phyloP scores from a whole-genome alignment of 169 alveolate species.

The Cryptosporidium andersoni region DNA sequence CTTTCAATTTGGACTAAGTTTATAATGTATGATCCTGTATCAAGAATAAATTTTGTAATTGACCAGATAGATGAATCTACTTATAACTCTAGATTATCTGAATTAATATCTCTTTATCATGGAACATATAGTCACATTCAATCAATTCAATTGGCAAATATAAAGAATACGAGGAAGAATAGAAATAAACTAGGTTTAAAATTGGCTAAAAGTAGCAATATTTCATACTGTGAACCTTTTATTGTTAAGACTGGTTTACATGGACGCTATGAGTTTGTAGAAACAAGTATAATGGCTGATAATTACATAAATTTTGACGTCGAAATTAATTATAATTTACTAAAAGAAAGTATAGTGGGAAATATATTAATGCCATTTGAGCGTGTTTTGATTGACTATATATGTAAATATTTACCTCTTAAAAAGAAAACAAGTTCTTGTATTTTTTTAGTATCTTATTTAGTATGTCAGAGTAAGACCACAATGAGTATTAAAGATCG shows the following conservation, averaged over 20 bases:
- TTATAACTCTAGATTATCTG: neutral
- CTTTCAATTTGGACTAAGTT: conserved; percentile 6
- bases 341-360: neutral
- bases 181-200: neutral
- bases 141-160: conserved; percentile 4
- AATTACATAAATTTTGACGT: neutral
- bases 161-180: neutral
- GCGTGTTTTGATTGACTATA: conserved; percentile 11
- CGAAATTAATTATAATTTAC: too few species aligned
- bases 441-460: conserved; percentile 10
- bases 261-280: neutral
- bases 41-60: conserved; percentile 26
- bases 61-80: neutral
- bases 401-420: neutral
- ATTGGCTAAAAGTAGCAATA: neutral
- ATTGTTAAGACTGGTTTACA: neutral
- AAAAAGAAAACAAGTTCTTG: neutral
- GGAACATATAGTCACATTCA: neutral
- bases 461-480: conserved; percentile 8
- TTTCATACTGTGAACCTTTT: conserved; percentile 20
- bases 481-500: conserved; percentile 1
- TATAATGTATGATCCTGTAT: conserved; percentile 1
- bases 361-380: conserved; percentile 11
- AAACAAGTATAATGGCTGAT: neutral
- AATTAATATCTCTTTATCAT: conserved; percentile 1